These are phyloP conservation scores for Puya raimondii DNA, from an alignment of 176 grass and related monocot genomes.

Conservation along the genomic window DNA sequence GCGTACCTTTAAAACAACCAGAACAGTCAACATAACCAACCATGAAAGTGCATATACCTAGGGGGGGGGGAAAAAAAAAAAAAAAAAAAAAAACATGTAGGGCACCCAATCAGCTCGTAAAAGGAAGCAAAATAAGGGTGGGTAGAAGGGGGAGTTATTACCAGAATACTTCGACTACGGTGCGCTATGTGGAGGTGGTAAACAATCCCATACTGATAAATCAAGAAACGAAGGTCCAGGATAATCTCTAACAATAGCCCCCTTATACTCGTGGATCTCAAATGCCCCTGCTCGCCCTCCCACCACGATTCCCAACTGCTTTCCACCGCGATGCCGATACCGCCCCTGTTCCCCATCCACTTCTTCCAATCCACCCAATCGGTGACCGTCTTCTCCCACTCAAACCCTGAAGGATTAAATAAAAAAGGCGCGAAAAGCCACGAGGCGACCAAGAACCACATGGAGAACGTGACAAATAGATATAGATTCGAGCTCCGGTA, in stretches of 20 bases:
- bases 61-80: too few species aligned
- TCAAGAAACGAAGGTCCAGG: constrained; percentile 81
- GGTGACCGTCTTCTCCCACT: constrained; percentile 89
- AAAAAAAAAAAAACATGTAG: background rate
- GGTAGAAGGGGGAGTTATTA: constrained; percentile 24
- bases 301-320: constrained; percentile 98
- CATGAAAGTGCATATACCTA: constrained; percentile 93
- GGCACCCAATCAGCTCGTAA: constrained; percentile 14
- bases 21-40: constrained; percentile 86
- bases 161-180: constrained; percentile 61
- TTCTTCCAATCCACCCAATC: constrained; percentile 89
- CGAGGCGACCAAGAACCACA: constrained; percentile 85
- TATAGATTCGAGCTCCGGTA: constrained; percentile 75
- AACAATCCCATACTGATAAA: constrained; percentile 97
- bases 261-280: constrained; percentile 54
- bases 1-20: constrained; percentile 76
- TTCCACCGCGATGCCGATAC: constrained; percentile 60
- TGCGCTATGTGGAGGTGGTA: constrained; percentile 80
- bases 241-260: constrained; percentile 76
- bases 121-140: constrained; percentile 7
- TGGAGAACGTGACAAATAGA: constrained; percentile 73
- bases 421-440: constrained; percentile 86
- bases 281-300: constrained; percentile 66
- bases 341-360: constrained; percentile 77
- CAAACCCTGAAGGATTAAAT: constrained; percentile 90